Percentiles rank a stretch among this genome's conserved stretches.
Conservation (phyloP, 2,329 filamentous ascomycete genomes). For the Phoma sp. region DNA sequence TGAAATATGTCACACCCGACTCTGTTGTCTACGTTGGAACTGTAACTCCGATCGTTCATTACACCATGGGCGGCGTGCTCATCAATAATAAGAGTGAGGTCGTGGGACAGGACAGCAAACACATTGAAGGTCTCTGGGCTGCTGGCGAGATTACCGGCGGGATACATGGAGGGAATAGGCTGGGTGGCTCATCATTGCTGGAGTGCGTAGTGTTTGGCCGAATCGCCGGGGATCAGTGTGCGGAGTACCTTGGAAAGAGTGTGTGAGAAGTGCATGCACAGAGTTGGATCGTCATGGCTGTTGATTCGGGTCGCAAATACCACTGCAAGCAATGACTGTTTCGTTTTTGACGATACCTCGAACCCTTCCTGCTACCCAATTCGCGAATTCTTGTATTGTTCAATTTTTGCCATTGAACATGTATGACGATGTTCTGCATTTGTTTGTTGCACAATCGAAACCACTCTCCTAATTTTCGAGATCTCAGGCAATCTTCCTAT, state of each 20-base stretch:
- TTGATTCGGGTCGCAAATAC: no score
- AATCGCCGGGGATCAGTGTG: slow-evolving; percentile 55
- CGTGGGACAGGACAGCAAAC: slow-evolving; percentile 49
- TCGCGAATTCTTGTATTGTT: no score
- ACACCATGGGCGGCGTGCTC: slow-evolving; percentile 69
- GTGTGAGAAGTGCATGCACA: neutral
- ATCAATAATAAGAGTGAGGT: slow-evolving; percentile 63
- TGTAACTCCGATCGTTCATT: slow-evolving; percentile 69
- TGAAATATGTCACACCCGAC: slow-evolving; percentile 56
- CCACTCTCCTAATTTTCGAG: no score
- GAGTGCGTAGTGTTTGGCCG: slow-evolving; percentile 70
- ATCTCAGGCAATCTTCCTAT: neutral
- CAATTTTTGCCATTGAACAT: no score
- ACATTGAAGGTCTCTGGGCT: slow-evolving; percentile 64
- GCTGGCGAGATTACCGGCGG: slow-evolving; percentile 70
- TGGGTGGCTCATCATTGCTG: slow-evolving; percentile 66
- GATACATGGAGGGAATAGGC: slow-evolving; percentile 66
- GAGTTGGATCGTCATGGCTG: no score
- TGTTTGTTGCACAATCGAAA: no score
- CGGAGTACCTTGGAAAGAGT: slow-evolving; percentile 5
- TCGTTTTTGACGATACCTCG: no score
- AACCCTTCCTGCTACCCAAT: no score
- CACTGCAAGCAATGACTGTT: no score
- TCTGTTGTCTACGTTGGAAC: slow-evolving; percentile 63
- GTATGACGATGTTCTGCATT: no score